Percentiles rank a stretch among this genome's conserved stretches.
These are phyloP conservation scores for Starmera stellimalicola DNA, from an alignment of 1,139 yeast genomes.

Conservation along the genomic window DNA sequence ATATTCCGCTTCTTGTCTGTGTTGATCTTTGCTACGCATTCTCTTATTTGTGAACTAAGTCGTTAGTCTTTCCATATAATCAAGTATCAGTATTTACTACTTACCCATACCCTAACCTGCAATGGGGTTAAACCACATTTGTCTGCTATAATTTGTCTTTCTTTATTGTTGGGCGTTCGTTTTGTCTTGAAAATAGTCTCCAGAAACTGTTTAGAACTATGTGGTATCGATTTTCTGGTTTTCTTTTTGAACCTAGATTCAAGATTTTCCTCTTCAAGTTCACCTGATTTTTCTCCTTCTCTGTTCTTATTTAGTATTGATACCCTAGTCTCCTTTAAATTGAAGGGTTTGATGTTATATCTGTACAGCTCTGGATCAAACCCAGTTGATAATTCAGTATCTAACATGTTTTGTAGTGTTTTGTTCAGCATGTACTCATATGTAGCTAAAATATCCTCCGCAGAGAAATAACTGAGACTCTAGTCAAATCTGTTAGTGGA, in stretches of 20 bases:
- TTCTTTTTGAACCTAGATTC: conserved; percentile 1
- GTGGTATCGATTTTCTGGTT: conserved; percentile 10
- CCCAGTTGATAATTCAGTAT: background rate
- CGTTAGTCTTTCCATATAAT: conserved; percentile 2
- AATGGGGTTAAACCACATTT: conserved; percentile 21
- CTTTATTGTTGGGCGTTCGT: conserved; percentile 22
- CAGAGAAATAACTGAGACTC: background rate
- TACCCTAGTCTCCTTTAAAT: background rate
- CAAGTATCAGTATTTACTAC: conserved; percentile 5
- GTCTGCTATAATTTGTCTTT: conserved; percentile 23
- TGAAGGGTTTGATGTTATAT: background rate
- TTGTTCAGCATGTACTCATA: background rate
- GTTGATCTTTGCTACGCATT: conserved; percentile 19
- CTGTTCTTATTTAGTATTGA: background rate
- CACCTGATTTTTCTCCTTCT: background rate
- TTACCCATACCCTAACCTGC: conserved; percentile 28
- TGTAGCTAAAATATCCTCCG: background rate
- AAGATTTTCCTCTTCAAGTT: background rate
- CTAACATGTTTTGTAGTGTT: background rate
- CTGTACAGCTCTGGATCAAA: background rate
- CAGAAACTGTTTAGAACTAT: conserved; percentile 7
- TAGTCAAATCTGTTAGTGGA: no score
- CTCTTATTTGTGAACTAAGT: conserved; percentile 24
- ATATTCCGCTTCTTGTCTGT: no score
- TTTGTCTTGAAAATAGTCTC: conserved; percentile 12